Evolutionary conservation across 805 yeast species (phyloP).

Genomic region (Isabelozyma rhagii): DNA sequence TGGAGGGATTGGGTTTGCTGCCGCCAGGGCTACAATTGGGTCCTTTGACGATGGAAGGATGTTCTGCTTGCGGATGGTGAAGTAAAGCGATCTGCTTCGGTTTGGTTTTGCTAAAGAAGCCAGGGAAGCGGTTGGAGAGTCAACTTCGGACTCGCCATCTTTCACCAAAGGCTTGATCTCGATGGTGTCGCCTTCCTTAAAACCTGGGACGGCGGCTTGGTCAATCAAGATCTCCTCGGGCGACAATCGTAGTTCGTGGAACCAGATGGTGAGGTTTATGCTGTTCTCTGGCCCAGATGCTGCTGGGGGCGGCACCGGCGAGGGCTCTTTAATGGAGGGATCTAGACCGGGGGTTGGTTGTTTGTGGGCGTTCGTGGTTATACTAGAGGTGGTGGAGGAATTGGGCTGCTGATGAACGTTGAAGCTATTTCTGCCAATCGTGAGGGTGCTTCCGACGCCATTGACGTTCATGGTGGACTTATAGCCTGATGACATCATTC

Average conservation of each 20-base stretch:
- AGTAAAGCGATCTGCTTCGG: constrained; percentile 33
- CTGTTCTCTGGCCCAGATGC: constrained; percentile 20
- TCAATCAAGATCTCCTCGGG: constrained; percentile 63
- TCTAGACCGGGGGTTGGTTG: too few species aligned
- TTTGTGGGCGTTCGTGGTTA: background rate
- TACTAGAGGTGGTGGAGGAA: background rate
- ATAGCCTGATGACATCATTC: background rate
- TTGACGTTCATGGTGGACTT: constrained; percentile 1
- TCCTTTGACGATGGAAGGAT: constrained; percentile 20
- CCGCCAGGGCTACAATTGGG: constrained; percentile 2
- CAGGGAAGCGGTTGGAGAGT: background rate
- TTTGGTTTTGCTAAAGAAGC: background rate
- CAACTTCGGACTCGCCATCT: background rate
- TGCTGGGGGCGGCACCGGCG: background rate
- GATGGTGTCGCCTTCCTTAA: constrained; percentile 72
- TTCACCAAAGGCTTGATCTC: constrained; percentile 52
- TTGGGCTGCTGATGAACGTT: background rate
- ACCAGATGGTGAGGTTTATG: constrained; percentile 45
- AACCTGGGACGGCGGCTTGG: constrained; percentile 54
- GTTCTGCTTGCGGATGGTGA: constrained; percentile 34
- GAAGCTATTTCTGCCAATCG: constrained; percentile 1
- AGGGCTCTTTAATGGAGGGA: background rate
- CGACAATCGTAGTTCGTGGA: constrained; percentile 68
- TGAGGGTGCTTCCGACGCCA: constrained; percentile 2
- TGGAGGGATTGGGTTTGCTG: background rate